phyloP scores from a whole-genome alignment of 2,329 filamentous ascomycete genomes.

The Fusarium xylarioides region DNA sequence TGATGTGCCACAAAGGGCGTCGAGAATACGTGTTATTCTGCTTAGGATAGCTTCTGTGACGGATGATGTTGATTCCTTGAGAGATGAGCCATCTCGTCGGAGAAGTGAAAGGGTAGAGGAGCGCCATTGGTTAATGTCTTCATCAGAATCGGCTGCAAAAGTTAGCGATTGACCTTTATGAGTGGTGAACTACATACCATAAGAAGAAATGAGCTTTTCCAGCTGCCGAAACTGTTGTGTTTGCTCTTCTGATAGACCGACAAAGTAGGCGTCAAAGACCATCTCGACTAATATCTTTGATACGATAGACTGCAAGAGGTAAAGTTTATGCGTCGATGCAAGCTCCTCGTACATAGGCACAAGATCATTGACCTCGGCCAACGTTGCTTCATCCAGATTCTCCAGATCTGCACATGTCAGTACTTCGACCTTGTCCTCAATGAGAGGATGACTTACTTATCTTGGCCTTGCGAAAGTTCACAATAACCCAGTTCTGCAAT shows the following conservation, averaged over 20 bases:
- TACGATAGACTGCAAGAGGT: slow-evolving; percentile 70
- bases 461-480: slow-evolving; percentile 71
- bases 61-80: slow-evolving; percentile 56
- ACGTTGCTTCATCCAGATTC: slow-evolving; percentile 51
- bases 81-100: slow-evolving; percentile 59
- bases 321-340: slow-evolving; percentile 63
- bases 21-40: slow-evolving; percentile 60
- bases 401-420: slow-evolving; percentile 52
- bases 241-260: slow-evolving; percentile 67
- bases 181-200: slow-evolving; percentile 29
- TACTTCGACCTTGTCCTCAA: background rate
- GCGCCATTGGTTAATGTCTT: slow-evolving; percentile 72
- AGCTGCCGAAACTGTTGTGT: slow-evolving; percentile 59
- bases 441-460: slow-evolving; percentile 53
- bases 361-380: slow-evolving; percentile 56
- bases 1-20: slow-evolving; percentile 56
- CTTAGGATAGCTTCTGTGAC: slow-evolving; percentile 55
- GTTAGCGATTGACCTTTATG: background rate
- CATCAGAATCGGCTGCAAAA: slow-evolving; percentile 53
- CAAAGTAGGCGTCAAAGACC: slow-evolving; percentile 70
- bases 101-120: slow-evolving; percentile 70
- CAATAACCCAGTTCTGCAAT: slow-evolving; percentile 78
- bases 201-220: slow-evolving; percentile 50
- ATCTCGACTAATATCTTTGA: slow-evolving; percentile 67
- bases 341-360: slow-evolving; percentile 68